Conservation (phyloP, 148 eudicot genomes). For the Rhododendron ferrugineum region DNA sequence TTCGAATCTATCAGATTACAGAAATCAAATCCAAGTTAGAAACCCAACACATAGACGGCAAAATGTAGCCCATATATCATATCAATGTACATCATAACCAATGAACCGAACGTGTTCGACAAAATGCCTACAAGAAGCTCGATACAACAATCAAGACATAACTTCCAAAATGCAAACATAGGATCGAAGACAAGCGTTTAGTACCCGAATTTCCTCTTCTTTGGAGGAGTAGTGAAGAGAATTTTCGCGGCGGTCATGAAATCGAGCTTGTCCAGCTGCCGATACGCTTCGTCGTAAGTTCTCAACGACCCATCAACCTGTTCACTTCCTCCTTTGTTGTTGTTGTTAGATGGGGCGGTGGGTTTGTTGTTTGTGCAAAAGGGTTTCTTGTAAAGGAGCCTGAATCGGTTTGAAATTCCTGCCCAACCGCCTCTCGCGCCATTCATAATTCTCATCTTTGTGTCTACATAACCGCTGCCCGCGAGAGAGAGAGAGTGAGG, state of each 20-base stretch:
- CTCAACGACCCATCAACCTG: slow-evolving; percentile 22
- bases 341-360: neutral
- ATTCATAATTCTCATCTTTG: slow-evolving; percentile 16
- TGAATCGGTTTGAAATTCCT: slow-evolving; percentile 21
- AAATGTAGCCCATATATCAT: neutral
- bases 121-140: slow-evolving; percentile 30
- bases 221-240: slow-evolving; percentile 49
- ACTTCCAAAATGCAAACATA: neutral
- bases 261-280: slow-evolving; percentile 66
- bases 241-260: slow-evolving; percentile 79
- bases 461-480: slow-evolving; percentile 19
- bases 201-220: slow-evolving; percentile 74
- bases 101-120: slow-evolving; percentile 23
- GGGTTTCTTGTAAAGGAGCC: slow-evolving; percentile 8
- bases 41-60: neutral
- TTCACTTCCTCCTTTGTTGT: neutral
- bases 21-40: neutral
- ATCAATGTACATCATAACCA: neutral
- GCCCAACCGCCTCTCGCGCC: slow-evolving; percentile 29
- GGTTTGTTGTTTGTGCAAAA: slow-evolving; percentile 28
- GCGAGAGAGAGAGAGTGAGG: neutral
- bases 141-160: neutral
- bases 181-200: neutral
- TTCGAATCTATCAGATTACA: neutral
- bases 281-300: slow-evolving; percentile 35